Base-by-base conservation (phyloP, 176 grass and related monocot species). In the Ananas comosus region DNA sequence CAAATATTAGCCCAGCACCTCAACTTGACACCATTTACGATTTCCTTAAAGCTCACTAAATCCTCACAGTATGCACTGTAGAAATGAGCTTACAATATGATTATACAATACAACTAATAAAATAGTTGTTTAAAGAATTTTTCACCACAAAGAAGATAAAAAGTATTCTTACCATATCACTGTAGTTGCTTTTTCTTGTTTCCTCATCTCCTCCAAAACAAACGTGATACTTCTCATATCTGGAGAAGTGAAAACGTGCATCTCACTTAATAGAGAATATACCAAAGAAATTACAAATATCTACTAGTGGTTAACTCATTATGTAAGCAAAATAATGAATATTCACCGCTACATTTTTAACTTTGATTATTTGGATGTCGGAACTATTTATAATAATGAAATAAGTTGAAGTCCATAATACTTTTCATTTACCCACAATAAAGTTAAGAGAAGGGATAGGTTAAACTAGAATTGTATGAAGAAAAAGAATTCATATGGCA, bases 191-290 rank as follows among this genome's bases (percentile, higher is more conserved):
- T 78, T 99, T 99, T 71, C 94, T 99, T 78, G 90, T 22, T 80
- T 88, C 89, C 72, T 93, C 89, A 63, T 99, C 83, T 28, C 94
- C 94, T 84, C 94, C 94, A 0, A 87, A 93, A 58, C 80, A 86
- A 63, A 79, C 78, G 75, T 99, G 94, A 80, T 99, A 99, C 47
- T 99, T 93, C 76, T 99, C 94, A 69, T 99, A 99, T 82, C 94
- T 99, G 75, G 29, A 27, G 70, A 65, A 74, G 76, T 19, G 24
- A 74, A n/a, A 47, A 68, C 21, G 69, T 51, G 48, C 47, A 64
- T 18, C 14, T 10, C 7, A 17, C 56, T 17, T n/a, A 61, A 19
- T 4, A 61, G 16, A 61, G 21, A 9, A 61, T 18, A 56, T 56
- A 56, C 12, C 16, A 56, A 6, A 56, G 16, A 16, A 56, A 42